Percentiles rank a stretch among this genome's conserved stretches.
Evolutionary conservation across 2,329 filamentous ascomycete genomes (phyloP).

Genomic region (Dactylella cylindrospora): DNA sequence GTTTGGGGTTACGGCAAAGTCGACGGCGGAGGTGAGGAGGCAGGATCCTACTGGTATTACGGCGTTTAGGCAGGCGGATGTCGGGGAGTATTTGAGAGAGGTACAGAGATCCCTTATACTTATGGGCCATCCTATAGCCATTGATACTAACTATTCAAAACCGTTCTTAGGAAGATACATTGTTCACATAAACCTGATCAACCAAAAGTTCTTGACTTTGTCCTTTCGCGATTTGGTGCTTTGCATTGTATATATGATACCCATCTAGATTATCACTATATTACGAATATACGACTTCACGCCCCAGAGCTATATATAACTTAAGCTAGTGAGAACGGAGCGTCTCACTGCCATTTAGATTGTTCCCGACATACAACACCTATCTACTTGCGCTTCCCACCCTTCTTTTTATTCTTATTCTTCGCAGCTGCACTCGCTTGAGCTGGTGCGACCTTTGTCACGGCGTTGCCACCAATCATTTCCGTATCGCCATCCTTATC

Average conservation of each 20-base stretch:
- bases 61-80: constrained; percentile 88
- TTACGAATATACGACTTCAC: constrained; percentile 21
- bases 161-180: constrained; percentile 48
- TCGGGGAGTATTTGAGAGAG: constrained; percentile 91
- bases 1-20: constrained; percentile 87
- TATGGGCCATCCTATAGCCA: background rate
- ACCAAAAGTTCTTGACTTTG: constrained; percentile 8
- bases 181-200: constrained; percentile 43
- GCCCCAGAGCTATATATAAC: no score
- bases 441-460: constrained; percentile 31
- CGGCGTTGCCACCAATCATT: constrained; percentile 43
- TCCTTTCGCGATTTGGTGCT: background rate
- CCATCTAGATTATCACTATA: constrained; percentile 27
- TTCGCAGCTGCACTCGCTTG: constrained; percentile 15
- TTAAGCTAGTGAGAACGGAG: no score
- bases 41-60: constrained; percentile 88
- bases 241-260: constrained; percentile 41
- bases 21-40: constrained; percentile 77
- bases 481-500: constrained; percentile 54
- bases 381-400: constrained; percentile 36
- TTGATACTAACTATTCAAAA: constrained; percentile 10
- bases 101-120: constrained; percentile 49
- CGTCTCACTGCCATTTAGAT: no score
- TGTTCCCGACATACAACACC: no score
- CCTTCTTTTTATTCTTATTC: constrained; percentile 38